phyloP scores from a whole-genome alignment of 208 protist genomes.

The Acanthamoeba comandoni region DNA sequence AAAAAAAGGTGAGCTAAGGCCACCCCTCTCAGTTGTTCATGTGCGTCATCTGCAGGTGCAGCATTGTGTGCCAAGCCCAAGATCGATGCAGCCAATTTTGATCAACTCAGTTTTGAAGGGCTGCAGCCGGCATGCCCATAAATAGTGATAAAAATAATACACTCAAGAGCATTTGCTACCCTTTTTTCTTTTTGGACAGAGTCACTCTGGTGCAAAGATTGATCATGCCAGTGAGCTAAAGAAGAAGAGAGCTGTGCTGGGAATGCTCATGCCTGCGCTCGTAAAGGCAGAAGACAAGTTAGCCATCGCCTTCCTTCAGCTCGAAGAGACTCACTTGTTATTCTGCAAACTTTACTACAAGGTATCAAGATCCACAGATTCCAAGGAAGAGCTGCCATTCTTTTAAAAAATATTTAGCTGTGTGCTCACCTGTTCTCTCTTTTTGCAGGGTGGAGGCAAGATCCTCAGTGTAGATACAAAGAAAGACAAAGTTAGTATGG shows the following conservation, averaged over 20 bases:
- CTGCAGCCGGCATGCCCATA: too few relatives aligned
- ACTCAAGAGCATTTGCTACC: background rate
- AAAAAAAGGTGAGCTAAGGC: conserved; percentile 6
- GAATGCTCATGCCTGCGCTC: conserved; percentile 42
- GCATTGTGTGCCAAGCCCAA: background rate
- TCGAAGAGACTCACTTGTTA: conserved; percentile 17
- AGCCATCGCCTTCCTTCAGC: conserved; percentile 24
- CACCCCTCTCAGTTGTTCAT: background rate
- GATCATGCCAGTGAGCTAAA: background rate
- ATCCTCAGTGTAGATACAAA: background rate
- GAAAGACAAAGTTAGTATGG: conserved; percentile 30
- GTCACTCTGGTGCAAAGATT: background rate
- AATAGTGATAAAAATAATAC: background rate
- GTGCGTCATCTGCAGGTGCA: background rate
- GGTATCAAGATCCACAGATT: background rate
- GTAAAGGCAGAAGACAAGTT: conserved; percentile 51
- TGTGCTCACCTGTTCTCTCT: background rate
- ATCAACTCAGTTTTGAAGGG: too few relatives aligned
- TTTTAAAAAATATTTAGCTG: background rate
- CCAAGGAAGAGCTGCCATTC: background rate
- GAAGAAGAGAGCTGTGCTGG: conserved; percentile 1
- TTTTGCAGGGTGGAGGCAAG: conserved; percentile 25
- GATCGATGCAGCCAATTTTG: background rate
- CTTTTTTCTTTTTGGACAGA: background rate
- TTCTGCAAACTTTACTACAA: conserved; percentile 37